These are phyloP conservation scores for Firmiana major DNA, from an alignment of 345 rosid genomes.

Conservation along the genomic window DNA sequence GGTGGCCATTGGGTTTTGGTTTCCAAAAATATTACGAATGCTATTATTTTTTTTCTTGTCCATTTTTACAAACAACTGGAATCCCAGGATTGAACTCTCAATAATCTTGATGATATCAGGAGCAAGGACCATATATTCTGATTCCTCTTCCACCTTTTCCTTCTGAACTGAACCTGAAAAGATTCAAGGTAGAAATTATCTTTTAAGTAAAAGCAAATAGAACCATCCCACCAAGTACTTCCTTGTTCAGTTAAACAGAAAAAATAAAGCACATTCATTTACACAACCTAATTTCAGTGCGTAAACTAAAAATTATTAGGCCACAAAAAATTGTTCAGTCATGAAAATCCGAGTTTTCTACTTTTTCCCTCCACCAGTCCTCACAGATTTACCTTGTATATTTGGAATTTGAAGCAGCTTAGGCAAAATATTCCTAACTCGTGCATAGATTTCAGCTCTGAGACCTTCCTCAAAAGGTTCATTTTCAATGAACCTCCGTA, in stretches of 20 bases:
- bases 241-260: background rate
- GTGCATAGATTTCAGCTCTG: constrained; percentile 68
- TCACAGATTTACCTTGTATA: constrained; percentile 49
- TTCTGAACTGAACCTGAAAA: constrained; percentile 55
- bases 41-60: constrained; percentile 59
- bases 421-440: constrained; percentile 69
- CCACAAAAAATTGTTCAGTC: background rate
- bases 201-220: constrained; percentile 11
- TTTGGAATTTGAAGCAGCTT: constrained; percentile 87
- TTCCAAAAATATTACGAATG: constrained; percentile 58
- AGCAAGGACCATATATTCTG: constrained; percentile 49
- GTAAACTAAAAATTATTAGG: background rate
- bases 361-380: background rate
- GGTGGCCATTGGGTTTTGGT: constrained; percentile 57
- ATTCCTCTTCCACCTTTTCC: constrained; percentile 51
- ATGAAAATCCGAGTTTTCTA: background rate
- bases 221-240: background rate
- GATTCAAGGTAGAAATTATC: constrained; percentile 14
- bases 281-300: background rate
- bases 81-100: constrained; percentile 64
- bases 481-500: constrained; percentile 88
- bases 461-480: constrained; percentile 86
- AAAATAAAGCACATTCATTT: background rate
- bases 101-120: constrained; percentile 61
- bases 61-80: constrained; percentile 66